phyloP scores from a whole-genome alignment of 2,329 filamentous ascomycete species.

The Aspergillus floridensis region DNA sequence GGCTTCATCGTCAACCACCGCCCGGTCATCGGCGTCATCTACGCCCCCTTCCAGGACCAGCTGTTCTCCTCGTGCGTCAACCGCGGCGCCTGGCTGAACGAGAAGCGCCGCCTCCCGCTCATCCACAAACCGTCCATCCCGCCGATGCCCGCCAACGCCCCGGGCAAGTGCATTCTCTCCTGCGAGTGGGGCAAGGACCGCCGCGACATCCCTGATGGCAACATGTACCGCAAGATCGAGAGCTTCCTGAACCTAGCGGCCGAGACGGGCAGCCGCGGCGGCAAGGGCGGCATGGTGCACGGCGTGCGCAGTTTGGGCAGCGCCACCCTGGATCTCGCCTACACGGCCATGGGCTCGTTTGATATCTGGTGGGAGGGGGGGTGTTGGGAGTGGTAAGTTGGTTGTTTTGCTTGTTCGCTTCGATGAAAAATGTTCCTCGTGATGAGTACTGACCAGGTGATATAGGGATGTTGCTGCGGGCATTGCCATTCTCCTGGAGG shows the following conservation, averaged over 20 bases:
- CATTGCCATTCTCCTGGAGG: constrained; percentile 69
- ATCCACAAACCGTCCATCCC: constrained; percentile 59
- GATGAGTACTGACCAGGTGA: not conserved
- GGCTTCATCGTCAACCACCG: constrained; percentile 60
- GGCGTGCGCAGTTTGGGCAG: constrained; percentile 70
- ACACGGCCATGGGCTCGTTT: constrained; percentile 70
- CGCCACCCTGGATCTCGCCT: constrained; percentile 71
- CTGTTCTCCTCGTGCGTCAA: constrained; percentile 67
- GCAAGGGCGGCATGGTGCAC: constrained; percentile 76
- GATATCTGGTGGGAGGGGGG: constrained; percentile 84
- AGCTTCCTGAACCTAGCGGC: constrained; percentile 74
- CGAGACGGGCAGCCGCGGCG: constrained; percentile 60
- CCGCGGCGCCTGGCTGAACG: constrained; percentile 67
- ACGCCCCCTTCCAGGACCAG: constrained; percentile 68
- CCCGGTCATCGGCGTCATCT: constrained; percentile 68
- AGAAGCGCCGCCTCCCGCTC: constrained; percentile 62
- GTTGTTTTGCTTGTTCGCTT: not conserved
- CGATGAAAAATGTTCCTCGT: too few relatives aligned
- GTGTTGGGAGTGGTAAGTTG: constrained; percentile 70
- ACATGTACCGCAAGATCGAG: constrained; percentile 68
- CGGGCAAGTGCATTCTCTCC: constrained; percentile 67
- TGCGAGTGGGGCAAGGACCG: constrained; percentile 81
- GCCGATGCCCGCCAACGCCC: constrained; percentile 62
- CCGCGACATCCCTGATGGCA: constrained; percentile 63
- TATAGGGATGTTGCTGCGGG: constrained; percentile 69